Base-by-base conservation (phyloP, 371 early-diverging fungal genomes). In the Chytridium lagenaria region DNA sequence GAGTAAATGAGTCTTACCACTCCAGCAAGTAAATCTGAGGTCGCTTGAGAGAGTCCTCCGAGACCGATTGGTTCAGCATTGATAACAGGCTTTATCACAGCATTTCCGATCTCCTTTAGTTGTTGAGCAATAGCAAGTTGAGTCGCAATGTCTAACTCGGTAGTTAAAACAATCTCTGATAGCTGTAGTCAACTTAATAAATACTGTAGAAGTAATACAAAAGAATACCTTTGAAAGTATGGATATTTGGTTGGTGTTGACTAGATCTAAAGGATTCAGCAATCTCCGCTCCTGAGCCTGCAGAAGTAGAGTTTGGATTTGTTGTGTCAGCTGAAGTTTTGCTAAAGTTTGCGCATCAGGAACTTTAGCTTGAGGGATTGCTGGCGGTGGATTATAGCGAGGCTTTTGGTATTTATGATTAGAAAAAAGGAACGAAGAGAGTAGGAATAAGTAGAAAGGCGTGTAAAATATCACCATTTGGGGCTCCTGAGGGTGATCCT, bases 221-320 rank as follows among this genome's bases (percentile, higher is more conserved):
- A 0, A 34, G 57, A 77, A 63, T 81, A 89, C 89, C 86, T 83
- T 77, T 2, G 67, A 52, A 40, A 83, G 68, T 22, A 78, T 61
- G 33, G 65, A 37, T 37, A 83, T 59, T 33, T 83, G 80, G 7
- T 59, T 51, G 0, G n/a, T 28, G 37, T 39, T 67, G 10, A 67
- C 26, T 2, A 72, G 37, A 68, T 83, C 79, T 49, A 33, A 16
- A 22, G 80, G 78, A 71, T 77, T 70, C 37, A 72, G 1, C 5
- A 70, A 1, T 1, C 66, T 67, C 1, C 52, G 22, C 2, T 69
- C 26, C 40, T 77, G 67, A 50, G 77, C 78, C 36, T 77, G 77
- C n/a, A 66, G 52, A 26, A 83, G 66, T 15, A 80, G 67, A 0
- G 64, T 31, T n/a, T 78, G 71, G 19, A 80, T 75, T 63, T 83